phyloP scores from a whole-genome alignment of 768 basidiomycete genomes.

The Phanerochaete carnosa region DNA sequence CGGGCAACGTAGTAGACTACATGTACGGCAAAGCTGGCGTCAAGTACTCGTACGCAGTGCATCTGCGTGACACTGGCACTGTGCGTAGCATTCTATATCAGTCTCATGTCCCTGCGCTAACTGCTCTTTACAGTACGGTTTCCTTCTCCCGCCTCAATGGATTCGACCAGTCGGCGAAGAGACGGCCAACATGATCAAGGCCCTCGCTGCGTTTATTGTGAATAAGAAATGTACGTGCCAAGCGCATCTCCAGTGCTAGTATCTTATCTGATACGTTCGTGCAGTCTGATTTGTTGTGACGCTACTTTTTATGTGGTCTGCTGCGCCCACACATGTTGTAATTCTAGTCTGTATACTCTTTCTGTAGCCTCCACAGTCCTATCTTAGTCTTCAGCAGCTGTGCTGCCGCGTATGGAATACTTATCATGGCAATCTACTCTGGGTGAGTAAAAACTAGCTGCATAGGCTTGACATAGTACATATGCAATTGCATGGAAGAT shows the following conservation, averaged over 20 bases:
- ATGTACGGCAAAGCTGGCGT: slow-evolving; percentile 54
- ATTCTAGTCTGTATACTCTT: too few relatives aligned
- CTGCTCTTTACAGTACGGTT: slow-evolving; percentile 57
- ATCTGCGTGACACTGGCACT: slow-evolving; percentile 69
- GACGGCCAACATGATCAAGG: slow-evolving; percentile 59
- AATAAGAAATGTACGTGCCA: slow-evolving; percentile 28
- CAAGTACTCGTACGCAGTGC: slow-evolving; percentile 61
- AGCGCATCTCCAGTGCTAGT: too few relatives aligned
- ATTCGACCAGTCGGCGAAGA: slow-evolving; percentile 83
- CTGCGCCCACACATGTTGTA: too few relatives aligned
- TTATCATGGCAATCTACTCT: not conserved
- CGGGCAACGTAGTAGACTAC: slow-evolving; percentile 68
- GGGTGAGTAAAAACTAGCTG: not conserved
- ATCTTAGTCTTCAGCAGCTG: too few relatives aligned
- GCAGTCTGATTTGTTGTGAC: too few relatives aligned
- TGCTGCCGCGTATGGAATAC: too few relatives aligned
- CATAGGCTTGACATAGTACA: not conserved
- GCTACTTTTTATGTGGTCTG: too few relatives aligned
- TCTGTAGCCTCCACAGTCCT: too few relatives aligned
- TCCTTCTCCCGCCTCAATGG: slow-evolving; percentile 65
- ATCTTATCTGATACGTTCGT: too few relatives aligned
- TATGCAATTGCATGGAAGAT: not conserved
- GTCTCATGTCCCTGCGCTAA: not conserved
- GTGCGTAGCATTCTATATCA: slow-evolving; percentile 33
- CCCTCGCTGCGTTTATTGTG: slow-evolving; percentile 64